A percentile compares a stretch with the other conserved stretches of the same genome.
phyloP scores from a whole-genome alignment of 2,329 filamentous ascomycete genomes.

The Colletotrichum spaethianum region DNA sequence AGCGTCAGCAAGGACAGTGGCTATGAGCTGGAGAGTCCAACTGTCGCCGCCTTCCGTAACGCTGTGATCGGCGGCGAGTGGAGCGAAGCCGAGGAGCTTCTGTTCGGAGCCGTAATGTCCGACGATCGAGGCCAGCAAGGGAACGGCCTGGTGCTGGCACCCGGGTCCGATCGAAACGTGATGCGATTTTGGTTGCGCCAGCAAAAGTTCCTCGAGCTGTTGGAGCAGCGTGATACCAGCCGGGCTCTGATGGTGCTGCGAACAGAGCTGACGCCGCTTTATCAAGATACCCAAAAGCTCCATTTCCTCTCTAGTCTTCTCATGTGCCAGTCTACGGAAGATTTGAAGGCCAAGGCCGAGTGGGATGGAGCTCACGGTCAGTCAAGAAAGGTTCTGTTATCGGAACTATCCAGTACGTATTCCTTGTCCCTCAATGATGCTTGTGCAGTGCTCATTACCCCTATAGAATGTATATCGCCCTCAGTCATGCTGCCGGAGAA shows the following conservation, averaged over 20 bases:
- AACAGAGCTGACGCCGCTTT: constrained; percentile 87
- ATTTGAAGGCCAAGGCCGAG: constrained; percentile 81
- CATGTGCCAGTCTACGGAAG: constrained; percentile 86
- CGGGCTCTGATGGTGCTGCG: constrained; percentile 87
- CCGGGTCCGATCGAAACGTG: constrained; percentile 80
- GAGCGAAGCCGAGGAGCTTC: constrained; percentile 85
- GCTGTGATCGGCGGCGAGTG: constrained; percentile 87
- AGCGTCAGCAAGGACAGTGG: constrained; percentile 86
- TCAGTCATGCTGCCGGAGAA: constrained; percentile 97
- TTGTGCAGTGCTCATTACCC: constrained; percentile 43
- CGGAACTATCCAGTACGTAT: constrained; percentile 83
- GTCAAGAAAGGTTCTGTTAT: constrained; percentile 82
- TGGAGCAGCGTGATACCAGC: constrained; percentile 82
- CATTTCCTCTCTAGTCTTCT: constrained; percentile 90
- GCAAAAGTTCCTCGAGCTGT: constrained; percentile 93
- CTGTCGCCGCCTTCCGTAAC: constrained; percentile 87
- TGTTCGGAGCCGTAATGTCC: constrained; percentile 68
- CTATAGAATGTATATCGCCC: constrained; percentile 87
- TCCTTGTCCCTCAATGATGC: neutral
- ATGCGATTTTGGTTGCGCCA: constrained; percentile 93
- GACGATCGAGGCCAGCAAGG: constrained; percentile 52
- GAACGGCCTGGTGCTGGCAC: constrained; percentile 80
- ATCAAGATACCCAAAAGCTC: constrained; percentile 82
- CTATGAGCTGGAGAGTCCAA: constrained; percentile 86
- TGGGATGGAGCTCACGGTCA: constrained; percentile 88